Conservation (phyloP, 2,329 filamentous ascomycete genomes). For the Zalaria obscura region DNA sequence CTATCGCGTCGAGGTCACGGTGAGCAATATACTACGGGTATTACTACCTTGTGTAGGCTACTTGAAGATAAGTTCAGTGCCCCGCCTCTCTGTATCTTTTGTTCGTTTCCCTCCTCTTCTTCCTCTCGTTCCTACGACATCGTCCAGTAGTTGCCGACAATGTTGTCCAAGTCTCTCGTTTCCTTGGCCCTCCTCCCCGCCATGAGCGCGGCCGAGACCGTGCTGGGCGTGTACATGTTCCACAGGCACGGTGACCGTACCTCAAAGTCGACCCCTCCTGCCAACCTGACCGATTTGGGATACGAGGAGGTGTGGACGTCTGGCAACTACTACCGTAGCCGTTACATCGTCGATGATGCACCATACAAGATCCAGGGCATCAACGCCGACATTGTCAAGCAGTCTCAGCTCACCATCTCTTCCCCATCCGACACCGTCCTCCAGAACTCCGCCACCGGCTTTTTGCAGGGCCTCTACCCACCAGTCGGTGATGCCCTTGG, state of each 20-base stretch:
- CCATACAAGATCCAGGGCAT: conserved; percentile 50
- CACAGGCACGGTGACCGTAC: conserved; percentile 83
- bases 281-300: conserved; percentile 64
- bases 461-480: conserved; percentile 78
- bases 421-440: conserved; percentile 62
- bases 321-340: conserved; percentile 60
- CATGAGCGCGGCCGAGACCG: conserved; percentile 39
- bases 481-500: conserved; percentile 44
- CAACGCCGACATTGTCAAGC: conserved; percentile 49
- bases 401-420: conserved; percentile 56
- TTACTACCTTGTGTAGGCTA: no score
- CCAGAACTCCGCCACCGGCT: conserved; percentile 63
- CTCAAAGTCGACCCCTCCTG: conserved; percentile 56
- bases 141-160: background rate
- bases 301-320: conserved; percentile 60
- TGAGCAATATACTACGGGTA: no score
- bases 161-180: conserved; percentile 5
- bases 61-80: no score
- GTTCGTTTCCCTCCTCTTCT: background rate
- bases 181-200: conserved; percentile 15
- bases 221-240: conserved; percentile 77
- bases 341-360: conserved; percentile 54
- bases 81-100: background rate
- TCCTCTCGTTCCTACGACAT: background rate
- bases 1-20: no score